Conservation (phyloP, 2,329 filamentous ascomycete species). For the Penicillium brasilianum region DNA sequence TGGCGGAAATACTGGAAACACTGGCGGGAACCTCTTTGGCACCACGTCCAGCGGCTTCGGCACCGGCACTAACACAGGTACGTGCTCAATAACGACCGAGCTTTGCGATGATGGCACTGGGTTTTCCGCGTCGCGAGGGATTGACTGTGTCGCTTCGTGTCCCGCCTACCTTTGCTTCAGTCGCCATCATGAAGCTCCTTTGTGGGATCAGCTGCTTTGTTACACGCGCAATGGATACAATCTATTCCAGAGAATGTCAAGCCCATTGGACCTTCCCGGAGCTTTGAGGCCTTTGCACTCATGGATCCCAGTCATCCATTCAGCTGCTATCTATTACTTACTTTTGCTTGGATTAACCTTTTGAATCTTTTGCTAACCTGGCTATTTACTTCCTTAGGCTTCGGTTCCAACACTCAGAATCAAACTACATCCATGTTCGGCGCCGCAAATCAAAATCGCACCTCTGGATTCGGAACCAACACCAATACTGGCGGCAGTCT, state of each 20-base stretch:
- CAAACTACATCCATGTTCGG: constrained; percentile 46
- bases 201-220: not conserved
- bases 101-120: constrained; percentile 30
- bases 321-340: constrained; percentile 10
- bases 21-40: constrained; percentile 40
- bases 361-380: constrained; percentile 25
- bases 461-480: constrained; percentile 39
- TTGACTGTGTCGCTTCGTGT: not conserved
- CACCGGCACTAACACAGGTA: constrained; percentile 49
- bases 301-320: constrained; percentile 15
- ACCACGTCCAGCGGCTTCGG: constrained; percentile 47
- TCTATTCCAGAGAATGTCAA: not conserved
- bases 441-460: constrained; percentile 32
- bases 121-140: constrained; percentile 13
- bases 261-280: not conserved
- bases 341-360: not conserved
- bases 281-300: constrained; percentile 11
- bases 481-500: constrained; percentile 38
- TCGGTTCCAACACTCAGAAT: constrained; percentile 42
- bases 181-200: not conserved
- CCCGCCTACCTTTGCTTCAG: not conserved
- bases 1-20: constrained; percentile 36
- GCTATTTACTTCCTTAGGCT: constrained; percentile 36
- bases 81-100: constrained; percentile 35
- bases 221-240: not conserved